These are phyloP conservation scores for Hericium rajendrae DNA, from an alignment of 768 basidiomycete species.

Conservation along the genomic window DNA sequence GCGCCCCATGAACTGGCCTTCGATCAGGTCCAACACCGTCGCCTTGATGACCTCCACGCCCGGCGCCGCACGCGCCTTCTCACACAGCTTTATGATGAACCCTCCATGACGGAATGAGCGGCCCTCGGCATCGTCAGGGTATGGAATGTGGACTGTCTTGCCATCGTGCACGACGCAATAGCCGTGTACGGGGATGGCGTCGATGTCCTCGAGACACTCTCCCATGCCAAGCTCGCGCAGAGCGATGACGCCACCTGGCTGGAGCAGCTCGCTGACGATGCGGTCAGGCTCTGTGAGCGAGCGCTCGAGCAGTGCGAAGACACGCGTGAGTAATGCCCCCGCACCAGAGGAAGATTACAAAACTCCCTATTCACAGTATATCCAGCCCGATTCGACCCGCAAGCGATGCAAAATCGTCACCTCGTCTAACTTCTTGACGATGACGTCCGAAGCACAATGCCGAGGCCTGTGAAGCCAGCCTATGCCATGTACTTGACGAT, in stretches of 20 bases:
- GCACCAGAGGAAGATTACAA: too few species aligned
- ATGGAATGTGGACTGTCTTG: conserved; percentile 78
- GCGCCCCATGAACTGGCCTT: conserved; percentile 38
- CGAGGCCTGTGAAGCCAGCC: too few species aligned
- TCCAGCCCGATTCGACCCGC: too few species aligned
- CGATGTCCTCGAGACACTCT: conserved; percentile 74
- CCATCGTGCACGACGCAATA: conserved; percentile 73
- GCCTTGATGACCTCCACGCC: conserved; percentile 81
- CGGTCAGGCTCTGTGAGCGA: conserved; percentile 90
- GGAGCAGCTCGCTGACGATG: conserved; percentile 94
- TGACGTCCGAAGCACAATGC: too few species aligned
- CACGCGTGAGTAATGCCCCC: too few species aligned
- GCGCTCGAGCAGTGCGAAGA: conserved; percentile 84
- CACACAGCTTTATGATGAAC: conserved; percentile 74
- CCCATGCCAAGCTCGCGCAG: conserved; percentile 72
- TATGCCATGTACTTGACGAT: too few species aligned
- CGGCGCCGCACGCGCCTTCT: conserved; percentile 45
- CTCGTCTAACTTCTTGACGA: too few species aligned
- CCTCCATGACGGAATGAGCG: conserved; percentile 90
- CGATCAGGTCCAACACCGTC: conserved; percentile 68
- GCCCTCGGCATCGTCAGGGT: conserved; percentile 65
- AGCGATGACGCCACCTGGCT: conserved; percentile 81
- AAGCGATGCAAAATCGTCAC: too few species aligned
- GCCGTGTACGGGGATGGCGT: conserved; percentile 72
- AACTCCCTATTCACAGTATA: too few species aligned